Conservation (phyloP, 176 grass and related monocot species). For the Eragrostis nindensis region DNA sequence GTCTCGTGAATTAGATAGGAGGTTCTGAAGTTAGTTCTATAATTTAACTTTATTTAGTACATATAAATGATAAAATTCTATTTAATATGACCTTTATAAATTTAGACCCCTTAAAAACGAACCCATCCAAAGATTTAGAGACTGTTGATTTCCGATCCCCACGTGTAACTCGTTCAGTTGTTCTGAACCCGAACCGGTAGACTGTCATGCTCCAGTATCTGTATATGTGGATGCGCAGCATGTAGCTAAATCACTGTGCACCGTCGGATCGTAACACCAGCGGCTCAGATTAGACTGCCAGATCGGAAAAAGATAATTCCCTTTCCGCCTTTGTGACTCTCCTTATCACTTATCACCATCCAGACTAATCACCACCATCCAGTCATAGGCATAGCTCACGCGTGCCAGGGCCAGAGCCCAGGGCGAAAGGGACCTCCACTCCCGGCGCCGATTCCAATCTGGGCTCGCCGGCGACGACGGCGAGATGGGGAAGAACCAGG, state of each 20-base stretch:
- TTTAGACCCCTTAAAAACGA: no score
- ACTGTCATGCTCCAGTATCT: neutral
- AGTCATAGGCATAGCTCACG: slow-evolving; percentile 33
- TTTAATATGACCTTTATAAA: no score
- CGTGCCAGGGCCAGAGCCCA: slow-evolving; percentile 5
- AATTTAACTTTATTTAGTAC: no score
- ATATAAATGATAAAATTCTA: no score
- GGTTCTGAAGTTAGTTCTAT: no score
- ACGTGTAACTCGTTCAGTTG: neutral
- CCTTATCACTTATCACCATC: slow-evolving; percentile 40
- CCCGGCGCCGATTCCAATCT: slow-evolving; percentile 40
- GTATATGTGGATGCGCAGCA: neutral
- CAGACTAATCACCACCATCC: slow-evolving; percentile 30
- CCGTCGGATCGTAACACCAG: neutral
- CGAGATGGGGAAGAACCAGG: slow-evolving; percentile 95
- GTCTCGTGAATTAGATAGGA: no score
- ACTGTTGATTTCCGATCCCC: neutral
- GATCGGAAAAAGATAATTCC: neutral
- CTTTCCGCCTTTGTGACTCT: neutral
- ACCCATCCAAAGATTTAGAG: no score
- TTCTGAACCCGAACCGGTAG: neutral
- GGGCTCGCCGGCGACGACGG: slow-evolving; percentile 3
- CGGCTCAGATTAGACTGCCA: neutral
- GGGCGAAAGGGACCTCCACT: slow-evolving; percentile 30
- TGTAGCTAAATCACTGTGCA: no score